A percentile compares a stretch with the other conserved stretches of the same genome.
These are phyloP conservation scores for Podospora tetraspora DNA, from an alignment of 495 filamentous ascomycete species.

Conservation along the genomic window DNA sequence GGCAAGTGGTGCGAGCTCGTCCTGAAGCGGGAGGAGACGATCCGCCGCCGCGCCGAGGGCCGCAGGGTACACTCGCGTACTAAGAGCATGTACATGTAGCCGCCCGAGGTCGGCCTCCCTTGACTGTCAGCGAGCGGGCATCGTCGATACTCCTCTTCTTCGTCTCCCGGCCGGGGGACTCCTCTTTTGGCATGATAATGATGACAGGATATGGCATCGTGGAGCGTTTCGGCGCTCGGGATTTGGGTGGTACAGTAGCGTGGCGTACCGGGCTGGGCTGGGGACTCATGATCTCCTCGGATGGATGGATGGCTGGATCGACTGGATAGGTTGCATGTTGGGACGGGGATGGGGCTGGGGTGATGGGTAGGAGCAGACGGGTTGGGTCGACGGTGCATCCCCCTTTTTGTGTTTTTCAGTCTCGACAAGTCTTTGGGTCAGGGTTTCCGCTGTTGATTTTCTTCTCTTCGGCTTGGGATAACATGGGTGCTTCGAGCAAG, in stretches of 20 bases:
- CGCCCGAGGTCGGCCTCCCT: neutral
- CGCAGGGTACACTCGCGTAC: constrained; percentile 46
- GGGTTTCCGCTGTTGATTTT: neutral
- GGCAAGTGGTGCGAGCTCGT: constrained; percentile 83
- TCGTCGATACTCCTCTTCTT: neutral
- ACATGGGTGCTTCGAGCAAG: neutral
- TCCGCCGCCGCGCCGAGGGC: constrained; percentile 35
- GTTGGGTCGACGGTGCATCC: neutral
- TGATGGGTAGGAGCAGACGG: neutral
- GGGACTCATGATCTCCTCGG: neutral
- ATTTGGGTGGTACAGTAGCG: neutral
- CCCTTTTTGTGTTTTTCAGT: neutral
- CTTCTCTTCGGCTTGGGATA: neutral
- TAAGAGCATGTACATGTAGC: constrained; percentile 46
- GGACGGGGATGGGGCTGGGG: neutral
- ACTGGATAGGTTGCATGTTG: neutral
- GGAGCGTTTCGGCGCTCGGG: neutral
- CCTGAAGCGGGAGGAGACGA: constrained; percentile 53
- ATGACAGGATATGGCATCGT: neutral
- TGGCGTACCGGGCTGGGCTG: neutral
- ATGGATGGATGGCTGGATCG: neutral
- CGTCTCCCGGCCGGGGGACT: neutral
- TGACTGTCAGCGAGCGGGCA: neutral
- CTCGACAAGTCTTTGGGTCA: neutral
- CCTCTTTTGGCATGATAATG: constrained; percentile 9